phyloP scores from a whole-genome alignment of 257 asterid genomes.

The Solanum pennellii region DNA sequence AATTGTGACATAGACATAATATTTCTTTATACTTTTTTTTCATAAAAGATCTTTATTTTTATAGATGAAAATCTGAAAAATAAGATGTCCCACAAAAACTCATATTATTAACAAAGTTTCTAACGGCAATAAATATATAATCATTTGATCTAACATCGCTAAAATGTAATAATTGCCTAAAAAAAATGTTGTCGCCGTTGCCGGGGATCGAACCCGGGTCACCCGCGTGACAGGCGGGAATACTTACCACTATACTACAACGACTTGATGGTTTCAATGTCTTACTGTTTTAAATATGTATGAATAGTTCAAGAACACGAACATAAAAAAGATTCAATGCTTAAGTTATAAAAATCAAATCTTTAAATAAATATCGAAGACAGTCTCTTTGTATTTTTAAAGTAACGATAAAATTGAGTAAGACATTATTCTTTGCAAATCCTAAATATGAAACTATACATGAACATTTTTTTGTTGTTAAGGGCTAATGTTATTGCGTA shows the following conservation, averaged over 20 bases:
- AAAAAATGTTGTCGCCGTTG: constrained; percentile 26
- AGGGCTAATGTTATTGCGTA: not conserved
- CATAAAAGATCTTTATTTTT: no score
- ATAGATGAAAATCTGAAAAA: no score
- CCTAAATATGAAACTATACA: not conserved
- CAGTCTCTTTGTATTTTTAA: not conserved
- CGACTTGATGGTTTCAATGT: not conserved
- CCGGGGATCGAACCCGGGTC: constrained; percentile 99
- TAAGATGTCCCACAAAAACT: no score
- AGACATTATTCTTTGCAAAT: not conserved
- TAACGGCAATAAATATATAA: no score
- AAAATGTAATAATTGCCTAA: no score
- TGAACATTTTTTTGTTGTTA: not conserved
- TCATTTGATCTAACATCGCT: no score
- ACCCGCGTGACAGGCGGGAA: constrained; percentile 95
- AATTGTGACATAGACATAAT: no score
- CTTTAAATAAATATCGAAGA: no score
- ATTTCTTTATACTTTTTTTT: no score
- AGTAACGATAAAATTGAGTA: accelerated
- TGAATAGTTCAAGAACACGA: no score
- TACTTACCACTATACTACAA: constrained; percentile 26
- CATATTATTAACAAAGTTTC: no score
- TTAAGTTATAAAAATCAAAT: no score
- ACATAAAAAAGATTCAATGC: not conserved
- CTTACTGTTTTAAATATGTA: not conserved